Conservation (phyloP, 2,329 filamentous ascomycete species). For the Nothophoma quercina region DNA sequence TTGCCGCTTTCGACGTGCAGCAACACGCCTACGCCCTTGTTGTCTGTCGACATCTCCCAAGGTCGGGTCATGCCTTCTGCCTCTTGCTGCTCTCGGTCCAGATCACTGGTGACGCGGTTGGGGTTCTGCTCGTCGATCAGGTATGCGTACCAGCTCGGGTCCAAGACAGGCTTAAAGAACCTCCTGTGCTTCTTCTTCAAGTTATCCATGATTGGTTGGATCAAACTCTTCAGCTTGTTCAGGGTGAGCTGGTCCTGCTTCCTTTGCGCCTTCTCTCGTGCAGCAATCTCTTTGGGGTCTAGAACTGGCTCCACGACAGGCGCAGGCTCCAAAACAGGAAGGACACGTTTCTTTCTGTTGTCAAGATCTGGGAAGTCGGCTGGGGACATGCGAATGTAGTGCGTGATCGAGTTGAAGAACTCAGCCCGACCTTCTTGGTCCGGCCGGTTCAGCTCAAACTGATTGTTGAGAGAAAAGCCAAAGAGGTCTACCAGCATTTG, state of each 20-base stretch:
- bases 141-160: constrained; percentile 77
- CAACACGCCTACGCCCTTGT: constrained; percentile 78
- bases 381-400: constrained; percentile 80
- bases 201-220: constrained; percentile 97
- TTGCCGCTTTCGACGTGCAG: constrained; percentile 78
- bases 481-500: constrained; percentile 80
- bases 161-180: constrained; percentile 79
- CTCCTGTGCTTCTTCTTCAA: constrained; percentile 89
- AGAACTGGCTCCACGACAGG: constrained; percentile 64
- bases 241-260: constrained; percentile 83
- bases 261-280: constrained; percentile 80
- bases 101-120: constrained; percentile 66
- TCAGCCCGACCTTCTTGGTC: constrained; percentile 72
- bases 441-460: constrained; percentile 74
- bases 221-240: constrained; percentile 84
- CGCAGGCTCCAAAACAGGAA: constrained; percentile 78
- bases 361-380: constrained; percentile 85
- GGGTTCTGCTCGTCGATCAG: constrained; percentile 85
- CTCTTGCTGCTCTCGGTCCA: constrained; percentile 62
- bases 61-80: constrained; percentile 69
- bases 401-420: constrained; percentile 79
- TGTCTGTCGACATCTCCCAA: constrained; percentile 81
- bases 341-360: constrained; percentile 83
- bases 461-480: constrained; percentile 81
- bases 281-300: constrained; percentile 69